A percentile compares a stretch with the other conserved stretches of the same genome.
These are phyloP conservation scores for Kodamaea anthophila DNA, from an alignment of 1,139 yeast genomes.

Conservation along the genomic window DNA sequence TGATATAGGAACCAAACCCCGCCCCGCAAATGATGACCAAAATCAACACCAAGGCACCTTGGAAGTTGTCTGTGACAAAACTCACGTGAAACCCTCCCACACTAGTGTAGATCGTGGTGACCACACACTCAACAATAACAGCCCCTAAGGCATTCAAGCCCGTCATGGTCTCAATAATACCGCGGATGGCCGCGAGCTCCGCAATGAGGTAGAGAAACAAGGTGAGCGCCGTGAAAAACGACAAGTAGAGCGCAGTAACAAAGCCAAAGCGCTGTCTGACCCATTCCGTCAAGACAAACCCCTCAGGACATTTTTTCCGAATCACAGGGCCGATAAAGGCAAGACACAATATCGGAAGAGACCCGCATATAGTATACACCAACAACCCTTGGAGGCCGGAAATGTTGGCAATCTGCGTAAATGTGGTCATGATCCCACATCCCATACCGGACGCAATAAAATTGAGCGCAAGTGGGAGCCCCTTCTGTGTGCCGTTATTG, in stretches of 20 bases:
- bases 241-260: conserved; percentile 65
- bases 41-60: conserved; percentile 67
- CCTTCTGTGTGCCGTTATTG: conserved; percentile 75
- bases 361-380: conserved; percentile 76
- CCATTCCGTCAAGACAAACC: conserved; percentile 95
- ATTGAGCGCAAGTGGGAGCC: conserved; percentile 75
- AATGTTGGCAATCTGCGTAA: conserved; percentile 77
- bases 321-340: conserved; percentile 79
- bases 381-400: conserved; percentile 85
- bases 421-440: conserved; percentile 81
- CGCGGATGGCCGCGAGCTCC: conserved; percentile 74
- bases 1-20: conserved; percentile 74
- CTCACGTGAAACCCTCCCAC: conserved; percentile 89
- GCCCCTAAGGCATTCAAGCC: conserved; percentile 77
- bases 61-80: conserved; percentile 82
- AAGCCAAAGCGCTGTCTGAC: conserved; percentile 74
- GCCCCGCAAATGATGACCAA: conserved; percentile 65
- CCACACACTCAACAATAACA: conserved; percentile 79
- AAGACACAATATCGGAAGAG: conserved; percentile 78
- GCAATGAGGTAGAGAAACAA: conserved; percentile 85
- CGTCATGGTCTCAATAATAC: conserved; percentile 71
- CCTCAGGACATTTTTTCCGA: conserved; percentile 76
- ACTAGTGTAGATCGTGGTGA: conserved; percentile 80
- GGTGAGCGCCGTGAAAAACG: conserved; percentile 79
- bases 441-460: conserved; percentile 93